These are phyloP conservation scores for Amylostereum chailletii DNA, from an alignment of 1,284 basidiomycete genomes.

Conservation along the genomic window DNA sequence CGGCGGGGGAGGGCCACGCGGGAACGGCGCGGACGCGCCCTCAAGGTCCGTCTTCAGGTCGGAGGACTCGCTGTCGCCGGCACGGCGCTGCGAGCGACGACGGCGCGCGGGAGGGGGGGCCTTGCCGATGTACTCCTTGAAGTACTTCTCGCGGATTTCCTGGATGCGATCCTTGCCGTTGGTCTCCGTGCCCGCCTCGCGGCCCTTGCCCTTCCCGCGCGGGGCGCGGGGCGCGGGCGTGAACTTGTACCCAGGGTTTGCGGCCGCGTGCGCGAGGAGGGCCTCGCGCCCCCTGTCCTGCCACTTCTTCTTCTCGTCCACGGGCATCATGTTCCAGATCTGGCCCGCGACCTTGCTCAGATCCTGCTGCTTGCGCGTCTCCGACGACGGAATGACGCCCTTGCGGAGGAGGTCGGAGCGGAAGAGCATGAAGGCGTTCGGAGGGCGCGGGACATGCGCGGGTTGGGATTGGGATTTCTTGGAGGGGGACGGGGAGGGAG, in stretches of 20 bases:
- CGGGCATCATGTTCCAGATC: slow-evolving; percentile 39
- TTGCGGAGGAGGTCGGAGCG: slow-evolving; percentile 55
- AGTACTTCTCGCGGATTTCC: slow-evolving; percentile 15
- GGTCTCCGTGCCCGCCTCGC: slow-evolving; percentile 6
- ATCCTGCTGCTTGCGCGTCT: slow-evolving; percentile 42
- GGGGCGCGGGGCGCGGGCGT: slow-evolving; percentile 24
- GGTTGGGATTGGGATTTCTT: slow-evolving; percentile 5
- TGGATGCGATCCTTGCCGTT: slow-evolving; percentile 10
- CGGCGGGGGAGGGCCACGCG: neutral
- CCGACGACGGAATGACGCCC: slow-evolving; percentile 12
- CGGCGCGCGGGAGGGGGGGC: neutral
- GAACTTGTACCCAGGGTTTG: slow-evolving; percentile 38
- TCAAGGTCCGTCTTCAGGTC: neutral
- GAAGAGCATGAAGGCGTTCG: slow-evolving; percentile 80
- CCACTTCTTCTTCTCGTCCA: slow-evolving; percentile 36
- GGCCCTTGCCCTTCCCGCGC: slow-evolving; percentile 11
- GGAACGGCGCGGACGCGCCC: neutral
- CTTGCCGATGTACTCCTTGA: neutral
- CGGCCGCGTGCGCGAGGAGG: slow-evolving; percentile 27
- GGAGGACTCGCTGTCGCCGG: neutral
- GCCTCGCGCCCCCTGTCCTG: slow-evolving; percentile 29
- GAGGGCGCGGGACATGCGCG: slow-evolving; percentile 60
- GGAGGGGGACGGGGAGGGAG: neutral
- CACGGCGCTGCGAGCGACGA: neutral
- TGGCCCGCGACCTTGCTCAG: slow-evolving; percentile 47